Evolutionary conservation across 2,329 filamentous ascomycete species (phyloP).

Genomic region (Fusarium goolgardi): DNA sequence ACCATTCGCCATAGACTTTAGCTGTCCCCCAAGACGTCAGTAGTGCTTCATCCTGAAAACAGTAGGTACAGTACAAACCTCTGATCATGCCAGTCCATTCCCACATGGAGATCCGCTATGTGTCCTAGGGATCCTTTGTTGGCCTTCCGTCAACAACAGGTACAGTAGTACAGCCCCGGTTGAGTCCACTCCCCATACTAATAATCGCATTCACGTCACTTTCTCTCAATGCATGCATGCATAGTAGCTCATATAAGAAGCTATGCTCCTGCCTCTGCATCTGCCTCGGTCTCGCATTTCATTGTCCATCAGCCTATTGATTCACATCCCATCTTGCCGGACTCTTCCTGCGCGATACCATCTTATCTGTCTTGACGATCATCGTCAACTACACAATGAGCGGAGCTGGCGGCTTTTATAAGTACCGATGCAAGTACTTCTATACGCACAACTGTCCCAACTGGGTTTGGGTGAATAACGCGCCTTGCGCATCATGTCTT

Average conservation of each 20-base stretch:
- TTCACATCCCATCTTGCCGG: conserved; percentile 19
- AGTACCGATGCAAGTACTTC: conserved; percentile 67
- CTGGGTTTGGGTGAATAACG: conserved; percentile 66
- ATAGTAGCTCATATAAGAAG: conserved; percentile 45
- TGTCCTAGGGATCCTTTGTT: conserved; percentile 46
- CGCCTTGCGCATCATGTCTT: conserved; percentile 62
- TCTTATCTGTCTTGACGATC: conserved; percentile 7
- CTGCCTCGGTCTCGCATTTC: conserved; percentile 24
- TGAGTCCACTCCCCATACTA: conserved; percentile 40
- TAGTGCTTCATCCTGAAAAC: conserved; percentile 38
- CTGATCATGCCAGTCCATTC: conserved; percentile 47
- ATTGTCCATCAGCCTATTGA: conserved; percentile 26
- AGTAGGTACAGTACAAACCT: conserved; percentile 44
- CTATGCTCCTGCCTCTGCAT: conserved; percentile 24
- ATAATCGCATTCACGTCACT: conserved; percentile 43
- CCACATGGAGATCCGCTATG: conserved; percentile 43
- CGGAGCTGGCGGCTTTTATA: conserved; percentile 60
- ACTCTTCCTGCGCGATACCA: conserved; percentile 10
- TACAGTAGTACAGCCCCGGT: conserved; percentile 45
- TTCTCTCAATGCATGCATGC: conserved; percentile 34
- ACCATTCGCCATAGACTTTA: conserved; percentile 47
- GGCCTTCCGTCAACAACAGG: conserved; percentile 43
- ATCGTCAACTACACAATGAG: conserved; percentile 46
- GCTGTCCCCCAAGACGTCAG: conserved; percentile 45
- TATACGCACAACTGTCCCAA: conserved; percentile 63